Conservation (phyloP, 2,329 filamentous ascomycete species). For the Aureobasidium uvarum region DNA sequence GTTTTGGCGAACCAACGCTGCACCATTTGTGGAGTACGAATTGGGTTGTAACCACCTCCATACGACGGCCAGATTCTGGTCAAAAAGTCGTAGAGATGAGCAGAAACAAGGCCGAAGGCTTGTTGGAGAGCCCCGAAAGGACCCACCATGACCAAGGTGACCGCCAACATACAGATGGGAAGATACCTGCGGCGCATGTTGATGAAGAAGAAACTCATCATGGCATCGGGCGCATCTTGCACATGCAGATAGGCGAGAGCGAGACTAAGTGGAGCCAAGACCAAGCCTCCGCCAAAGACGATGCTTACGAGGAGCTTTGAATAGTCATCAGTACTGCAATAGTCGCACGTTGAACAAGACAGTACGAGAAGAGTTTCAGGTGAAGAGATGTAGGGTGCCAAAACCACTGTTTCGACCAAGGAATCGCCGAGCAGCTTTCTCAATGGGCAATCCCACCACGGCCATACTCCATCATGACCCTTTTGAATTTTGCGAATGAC, state of each 20-base stretch:
- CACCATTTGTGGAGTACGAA: conserved; percentile 72
- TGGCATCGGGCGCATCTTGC: conserved; percentile 77
- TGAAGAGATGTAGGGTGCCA: conserved; percentile 61
- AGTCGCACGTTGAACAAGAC: background rate
- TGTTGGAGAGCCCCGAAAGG: conserved; percentile 60
- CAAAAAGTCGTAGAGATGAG: conserved; percentile 88
- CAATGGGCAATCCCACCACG: conserved; percentile 54
- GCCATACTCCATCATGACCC: conserved; percentile 49
- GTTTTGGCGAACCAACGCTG: conserved; percentile 60
- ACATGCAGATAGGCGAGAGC: conserved; percentile 81
- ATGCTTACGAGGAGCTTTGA: conserved; percentile 39
- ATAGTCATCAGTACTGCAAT: conserved; percentile 26
- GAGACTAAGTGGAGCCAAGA: conserved; percentile 64
- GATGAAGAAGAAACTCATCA: conserved; percentile 76
- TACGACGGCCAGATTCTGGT: conserved; percentile 85
- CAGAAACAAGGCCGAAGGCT: conserved; percentile 75
- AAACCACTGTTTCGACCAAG: conserved; percentile 56
- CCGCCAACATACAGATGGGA: conserved; percentile 74
- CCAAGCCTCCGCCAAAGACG: conserved; percentile 53
- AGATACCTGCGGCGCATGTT: conserved; percentile 78
- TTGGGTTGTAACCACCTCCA: conserved; percentile 74
- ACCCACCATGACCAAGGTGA: conserved; percentile 69
- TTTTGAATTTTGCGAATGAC: conserved; percentile 53
- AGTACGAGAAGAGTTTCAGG: background rate
- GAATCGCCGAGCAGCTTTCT: conserved; percentile 54